A percentile compares a stretch with the other conserved stretches of the same genome.
phyloP scores from a whole-genome alignment of 441 rosid genomes.

The Flueggea neowawraea region DNA sequence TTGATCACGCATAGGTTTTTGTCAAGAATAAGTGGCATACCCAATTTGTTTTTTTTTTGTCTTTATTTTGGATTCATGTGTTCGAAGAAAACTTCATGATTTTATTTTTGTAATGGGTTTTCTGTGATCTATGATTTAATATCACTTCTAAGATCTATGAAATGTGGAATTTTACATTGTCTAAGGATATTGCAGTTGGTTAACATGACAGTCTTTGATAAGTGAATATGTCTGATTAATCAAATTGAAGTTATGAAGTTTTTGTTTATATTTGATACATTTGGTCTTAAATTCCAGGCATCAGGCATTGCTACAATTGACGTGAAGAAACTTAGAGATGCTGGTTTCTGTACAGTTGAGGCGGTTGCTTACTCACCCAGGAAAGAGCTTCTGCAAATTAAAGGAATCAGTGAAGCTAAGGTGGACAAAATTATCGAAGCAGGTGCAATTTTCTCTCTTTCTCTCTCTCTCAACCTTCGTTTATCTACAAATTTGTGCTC shows the following conservation, averaged over 20 bases:
- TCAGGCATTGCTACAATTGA: conserved; percentile 92
- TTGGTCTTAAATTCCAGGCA: conserved; percentile 23
- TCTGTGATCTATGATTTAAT: no score
- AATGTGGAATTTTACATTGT: neutral
- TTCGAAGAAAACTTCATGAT: no score
- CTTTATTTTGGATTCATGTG: no score
- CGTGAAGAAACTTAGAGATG: conserved; percentile 89
- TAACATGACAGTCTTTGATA: no score
- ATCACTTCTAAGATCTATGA: neutral
- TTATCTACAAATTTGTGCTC: neutral
- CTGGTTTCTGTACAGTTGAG: conserved; percentile 92
- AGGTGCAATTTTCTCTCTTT: conserved; percentile 58
- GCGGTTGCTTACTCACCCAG: conserved; percentile 87
- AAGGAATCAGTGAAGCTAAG: conserved; percentile 96
- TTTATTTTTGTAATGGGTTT: no score
- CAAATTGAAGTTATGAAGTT: no score
- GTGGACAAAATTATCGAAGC: conserved; percentile 96
- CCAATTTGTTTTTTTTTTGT: no score
- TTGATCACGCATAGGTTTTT: no score
- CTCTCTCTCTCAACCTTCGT: conserved; percentile 3
- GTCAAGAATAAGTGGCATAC: no score
- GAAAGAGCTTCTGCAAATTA: conserved; percentile 95
- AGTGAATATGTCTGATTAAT: no score
- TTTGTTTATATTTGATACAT: no score
- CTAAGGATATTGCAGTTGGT: no score